These are phyloP conservation scores for Pythium myriotylum DNA, from an alignment of 352 stramenopile species.

Conservation along the genomic window DNA sequence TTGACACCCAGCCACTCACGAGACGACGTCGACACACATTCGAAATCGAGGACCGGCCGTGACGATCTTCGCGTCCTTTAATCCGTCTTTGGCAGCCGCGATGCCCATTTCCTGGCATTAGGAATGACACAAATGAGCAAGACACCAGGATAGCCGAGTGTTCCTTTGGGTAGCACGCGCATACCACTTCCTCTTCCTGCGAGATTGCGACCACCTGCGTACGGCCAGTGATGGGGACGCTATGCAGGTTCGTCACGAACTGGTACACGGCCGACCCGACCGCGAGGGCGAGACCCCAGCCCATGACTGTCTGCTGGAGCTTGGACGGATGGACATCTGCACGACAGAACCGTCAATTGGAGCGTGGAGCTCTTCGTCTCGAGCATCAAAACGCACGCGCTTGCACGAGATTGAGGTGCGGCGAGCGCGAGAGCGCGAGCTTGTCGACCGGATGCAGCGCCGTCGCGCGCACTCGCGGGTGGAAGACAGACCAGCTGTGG, in stretches of 20 bases:
- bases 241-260: conserved; percentile 72
- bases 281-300: conserved; percentile 41
- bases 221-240: conserved; percentile 62
- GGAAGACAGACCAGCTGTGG: conserved; percentile 20
- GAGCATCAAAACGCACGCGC: conserved; percentile 50
- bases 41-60: conserved; percentile 47
- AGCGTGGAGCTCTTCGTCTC: no score
- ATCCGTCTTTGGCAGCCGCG: conserved; percentile 42
- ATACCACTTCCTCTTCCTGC: conserved; percentile 61
- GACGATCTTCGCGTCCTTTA: conserved; percentile 43
- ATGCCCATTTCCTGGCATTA: conserved; percentile 50
- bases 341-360: no score
- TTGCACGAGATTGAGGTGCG: conserved; percentile 17
- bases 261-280: conserved; percentile 58
- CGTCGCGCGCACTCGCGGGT: conserved; percentile 3
- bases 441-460: conserved; percentile 8
- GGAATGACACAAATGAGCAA: not conserved
- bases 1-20: conserved; percentile 33
- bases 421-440: conserved; percentile 4
- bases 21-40: conserved; percentile 64
- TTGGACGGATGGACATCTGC: conserved; percentile 54
- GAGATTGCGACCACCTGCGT: conserved; percentile 71
- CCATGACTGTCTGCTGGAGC: conserved; percentile 42
- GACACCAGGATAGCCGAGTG: not conserved
- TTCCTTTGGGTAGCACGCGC: conserved; percentile 11